A percentile compares a stretch with the other conserved stretches of the same genome.
Conservation (phyloP, 208 protist genomes). For the Acanthamoeba healyi region DNA sequence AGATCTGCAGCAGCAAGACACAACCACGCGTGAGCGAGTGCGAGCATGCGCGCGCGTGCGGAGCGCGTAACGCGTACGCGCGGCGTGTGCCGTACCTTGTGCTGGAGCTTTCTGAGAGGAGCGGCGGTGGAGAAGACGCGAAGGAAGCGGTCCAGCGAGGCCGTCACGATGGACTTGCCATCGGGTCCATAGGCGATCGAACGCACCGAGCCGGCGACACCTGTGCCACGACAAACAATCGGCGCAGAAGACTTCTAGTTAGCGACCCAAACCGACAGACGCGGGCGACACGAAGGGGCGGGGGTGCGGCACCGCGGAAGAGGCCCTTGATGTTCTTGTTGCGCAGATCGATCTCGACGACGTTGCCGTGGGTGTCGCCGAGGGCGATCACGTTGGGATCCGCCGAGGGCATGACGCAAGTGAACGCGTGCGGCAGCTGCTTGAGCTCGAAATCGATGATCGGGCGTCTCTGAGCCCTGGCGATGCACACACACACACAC, state of each 20-base stretch:
- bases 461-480: neutral
- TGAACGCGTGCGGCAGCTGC: slow-evolving; percentile 17
- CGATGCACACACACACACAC: too few relatives aligned
- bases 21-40: neutral
- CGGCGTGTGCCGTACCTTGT: neutral
- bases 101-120: neutral
- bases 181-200: neutral
- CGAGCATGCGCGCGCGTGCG: neutral
- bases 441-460: neutral
- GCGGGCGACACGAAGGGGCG: too few relatives aligned
- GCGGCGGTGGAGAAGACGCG: slow-evolving; percentile 9
- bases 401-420: neutral
- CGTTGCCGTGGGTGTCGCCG: slow-evolving; percentile 9
- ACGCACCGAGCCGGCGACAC: neutral
- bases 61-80: neutral
- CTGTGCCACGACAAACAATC: neutral
- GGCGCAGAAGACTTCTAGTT: too few relatives aligned
- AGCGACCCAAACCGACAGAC: too few relatives aligned
- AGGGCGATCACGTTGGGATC: slow-evolving; percentile 43
- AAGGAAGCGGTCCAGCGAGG: slow-evolving; percentile 27
- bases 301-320: slow-evolving; percentile 1
- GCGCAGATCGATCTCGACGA: slow-evolving; percentile 24
- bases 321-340: neutral
- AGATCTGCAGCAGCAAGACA: neutral
- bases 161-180: neutral